Evolutionary conservation across 73 alveolate genomes (phyloP), one percentile per base, ranked within the genome.

Genomic region (Stentor roeselii): DNA sequence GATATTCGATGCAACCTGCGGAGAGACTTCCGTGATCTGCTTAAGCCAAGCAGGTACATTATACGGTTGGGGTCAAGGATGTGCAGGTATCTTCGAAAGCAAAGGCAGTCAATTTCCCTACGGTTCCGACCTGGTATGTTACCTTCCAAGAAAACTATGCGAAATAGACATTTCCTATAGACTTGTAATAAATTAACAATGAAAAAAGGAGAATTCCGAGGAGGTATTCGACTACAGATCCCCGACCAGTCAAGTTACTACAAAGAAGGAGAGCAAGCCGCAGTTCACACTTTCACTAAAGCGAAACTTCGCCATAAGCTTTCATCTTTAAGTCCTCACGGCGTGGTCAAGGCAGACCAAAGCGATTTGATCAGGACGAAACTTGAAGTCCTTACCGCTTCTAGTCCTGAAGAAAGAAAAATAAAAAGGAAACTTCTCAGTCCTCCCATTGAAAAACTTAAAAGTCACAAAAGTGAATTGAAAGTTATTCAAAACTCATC

Each of bases 51-150:
- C 86, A 75, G 95, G 96, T 30, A 88, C 93, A 78, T 83, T 75
- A 27, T 95, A 86, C 86, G 96, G 95, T 27, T 95, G 99, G 99
- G 99, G 99, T 4, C 88, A 93, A 88, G 99, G 99, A 0, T 60
- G 84, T 0, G 74, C 91, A 27, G 84, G 84, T 21, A 35, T 27
- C n/a, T 76, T 76, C 39, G 75, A 35, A 76, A 39, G 34, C 2
- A 61, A 36, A 61, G 74, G 39, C 6, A 21, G 6, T 1, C 59
- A 15, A 2, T 76, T 76, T 39, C 60, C 60, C n/a, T 21, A 30
- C 14, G 84, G 84, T 6, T 41, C 60, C 32, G 84, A 76, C 2
- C n/a, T 76, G 30, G 39, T 35, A 6, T 76, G 84, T 3, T 37
- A 15, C 34, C 21, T 39, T 1, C 84, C 84, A 37, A 27, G 74